Base-by-base conservation (phyloP, 1,139 yeast species). In the Taphrina betulina region DNA sequence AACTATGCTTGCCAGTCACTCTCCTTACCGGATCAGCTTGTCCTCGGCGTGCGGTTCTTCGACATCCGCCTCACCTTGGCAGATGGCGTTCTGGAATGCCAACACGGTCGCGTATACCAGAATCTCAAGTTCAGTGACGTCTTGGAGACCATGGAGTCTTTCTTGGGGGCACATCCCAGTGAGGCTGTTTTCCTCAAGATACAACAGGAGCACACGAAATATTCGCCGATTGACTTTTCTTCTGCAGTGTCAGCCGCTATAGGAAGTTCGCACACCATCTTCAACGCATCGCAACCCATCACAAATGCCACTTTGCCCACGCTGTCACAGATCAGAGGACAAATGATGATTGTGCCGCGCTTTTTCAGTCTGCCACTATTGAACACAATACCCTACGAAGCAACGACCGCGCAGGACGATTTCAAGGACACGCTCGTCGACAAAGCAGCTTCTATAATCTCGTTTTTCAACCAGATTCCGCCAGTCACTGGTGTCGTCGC, bases 41-140 rank as follows among this genome's bases (percentile, higher is more conserved):
- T 20, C 17, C 40, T 40, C 19, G 54, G 54, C 8, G 44, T 50
- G 3, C 38, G 54, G 16, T 50, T 41, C 46, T 24, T 50, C 7
- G 54, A 50, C 33, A 42, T 50, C 14, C 38, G 54, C 17, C 37
- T 50, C 36, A 31, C 20, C 36, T 20, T 31, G 4, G 28, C 20
- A 10, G 5, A 33, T 4, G 54, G 54, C 1, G 26, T n/a, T 10
- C 40, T 50, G 19, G 28, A 31, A 29, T 41, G 46, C 14, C 54
- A 50, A 33, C 54, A 50, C 20, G 54, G 54, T n/a, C 38, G 46
- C 20, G 54, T 50, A n/a, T 20, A 20, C 17, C 54, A 50, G 24
- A 34, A 38, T 5, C 19, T 42, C 14, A 29, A 41, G 19, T 50
- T 50, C 24, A 20, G 16, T 22, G 40, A 50, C 5, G 38, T 50